Base-by-base conservation (phyloP, 2,329 filamentous ascomycete genomes). In the Nothophaeocryptopus gaeumannii region DNA sequence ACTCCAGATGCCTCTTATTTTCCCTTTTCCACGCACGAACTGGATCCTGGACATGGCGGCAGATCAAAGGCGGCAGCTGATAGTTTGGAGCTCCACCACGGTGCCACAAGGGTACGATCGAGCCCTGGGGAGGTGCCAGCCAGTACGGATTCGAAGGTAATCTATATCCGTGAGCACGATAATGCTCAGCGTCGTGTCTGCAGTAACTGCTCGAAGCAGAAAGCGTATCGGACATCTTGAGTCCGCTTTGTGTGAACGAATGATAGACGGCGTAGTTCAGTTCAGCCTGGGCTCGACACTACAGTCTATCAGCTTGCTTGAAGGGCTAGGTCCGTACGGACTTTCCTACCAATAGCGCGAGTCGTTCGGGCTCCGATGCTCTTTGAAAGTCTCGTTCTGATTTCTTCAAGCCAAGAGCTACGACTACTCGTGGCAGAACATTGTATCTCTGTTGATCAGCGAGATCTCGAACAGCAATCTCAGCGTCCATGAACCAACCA, bases 401-500 rank as follows among this genome's bases (percentile, higher is more conserved):
- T n/a, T 41, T 26, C 5, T 32, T 32, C 29, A 30, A 47, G 15
- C 42, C 42, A 13, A 51, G 42, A 40, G 41, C 42, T 13, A 33
- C 40, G 14, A 36, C 40, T 5, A 51, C 11, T 13, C 31, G 29
- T 15, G 48, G 48, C 3, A 51, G 42, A 9, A 37, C 36, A 30
- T 51, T 47, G 37, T 46, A 51, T 34, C 48, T 37, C 10, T 40
- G 46, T 3, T 7, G 11, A 16, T 51, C 48, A 7, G 37, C 48
- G 11, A 51, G 37, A 11, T 51, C 16, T 4, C 48, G 48, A 14
- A 51, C 48, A 5, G 42, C 48, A 31, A 51, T 51, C 10, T 51
- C 48, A 4, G 48, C 48, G n/a, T 51, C 48, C 48, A 51, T 51
- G 35, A 51, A 51, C 48, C 48, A 51, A 11, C 48, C 48, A n/a